These are phyloP conservation scores for Neophaeococcomyces mojaviensis DNA, from an alignment of 2,329 filamentous ascomycete genomes.

Conservation along the genomic window DNA sequence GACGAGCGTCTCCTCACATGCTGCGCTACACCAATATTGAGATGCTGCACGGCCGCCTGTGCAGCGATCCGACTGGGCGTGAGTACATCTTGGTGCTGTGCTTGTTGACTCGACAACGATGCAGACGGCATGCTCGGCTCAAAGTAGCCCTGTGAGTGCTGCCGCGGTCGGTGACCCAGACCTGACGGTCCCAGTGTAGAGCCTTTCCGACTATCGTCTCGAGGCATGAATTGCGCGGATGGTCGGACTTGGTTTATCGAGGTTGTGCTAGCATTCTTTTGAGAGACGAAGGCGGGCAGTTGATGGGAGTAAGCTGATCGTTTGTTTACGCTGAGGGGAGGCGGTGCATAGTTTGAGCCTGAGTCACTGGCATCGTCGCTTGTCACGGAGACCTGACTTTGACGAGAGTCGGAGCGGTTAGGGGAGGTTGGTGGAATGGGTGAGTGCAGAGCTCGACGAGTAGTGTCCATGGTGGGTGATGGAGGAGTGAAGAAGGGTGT, in stretches of 20 bases:
- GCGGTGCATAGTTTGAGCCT: conserved; percentile 30
- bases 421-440: conserved; percentile 21
- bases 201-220: conserved; percentile 30
- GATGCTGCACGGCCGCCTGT: conserved; percentile 56
- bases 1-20: conserved; percentile 49
- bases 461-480: conserved; percentile 9
- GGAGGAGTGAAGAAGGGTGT: conserved; percentile 16
- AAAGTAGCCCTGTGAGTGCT: conserved; percentile 61
- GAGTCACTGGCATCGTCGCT: conserved; percentile 42
- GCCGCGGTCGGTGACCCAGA: conserved; percentile 34
- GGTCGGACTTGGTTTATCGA: conserved; percentile 26
- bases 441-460: conserved; percentile 11
- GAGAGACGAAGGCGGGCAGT: conserved; percentile 21
- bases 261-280: conserved; percentile 28
- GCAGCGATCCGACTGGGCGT: conserved; percentile 58
- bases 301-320: conserved; percentile 30
- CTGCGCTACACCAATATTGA: conserved; percentile 30
- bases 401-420: conserved; percentile 19
- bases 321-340: conserved; percentile 24
- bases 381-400: conserved; percentile 31
- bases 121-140: conserved; percentile 56
- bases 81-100: conserved; percentile 37
- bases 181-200: conserved; percentile 26
- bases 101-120: conserved; percentile 27
- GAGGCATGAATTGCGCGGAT: conserved; percentile 32